phyloP scores from a whole-genome alignment of 805 yeast genomes.

The Maudiozyma serrabonitensis region DNA sequence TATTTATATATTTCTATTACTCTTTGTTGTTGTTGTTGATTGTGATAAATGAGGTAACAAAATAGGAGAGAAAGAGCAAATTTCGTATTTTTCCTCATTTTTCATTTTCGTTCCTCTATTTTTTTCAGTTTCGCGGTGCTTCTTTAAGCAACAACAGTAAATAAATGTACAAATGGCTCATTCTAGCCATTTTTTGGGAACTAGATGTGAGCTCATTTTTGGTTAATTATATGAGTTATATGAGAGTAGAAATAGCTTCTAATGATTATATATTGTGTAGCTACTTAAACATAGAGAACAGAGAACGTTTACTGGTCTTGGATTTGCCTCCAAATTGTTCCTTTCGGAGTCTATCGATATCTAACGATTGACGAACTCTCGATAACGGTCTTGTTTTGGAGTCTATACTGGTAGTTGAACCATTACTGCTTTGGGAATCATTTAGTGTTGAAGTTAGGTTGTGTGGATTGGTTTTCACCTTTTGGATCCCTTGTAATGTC shows the following conservation, averaged over 20 bases:
- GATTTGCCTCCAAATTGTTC: constrained; percentile 1
- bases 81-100: neutral
- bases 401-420: constrained; percentile 8
- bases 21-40: too few relatives aligned
- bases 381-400: constrained; percentile 14
- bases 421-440: neutral
- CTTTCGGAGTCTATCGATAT: constrained; percentile 19
- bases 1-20: too few relatives aligned
- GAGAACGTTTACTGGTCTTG: constrained; percentile 14
- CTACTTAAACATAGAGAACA: constrained; percentile 22
- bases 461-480: neutral
- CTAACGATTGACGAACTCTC: constrained; percentile 23
- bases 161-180: too few relatives aligned
- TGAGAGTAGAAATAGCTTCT: too few relatives aligned
- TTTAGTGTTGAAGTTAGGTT: neutral
- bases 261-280: neutral
- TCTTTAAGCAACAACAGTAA: too few relatives aligned
- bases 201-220: too few relatives aligned
- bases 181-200: too few relatives aligned
- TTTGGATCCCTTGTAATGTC: neutral
- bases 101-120: too few relatives aligned
- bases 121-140: too few relatives aligned
- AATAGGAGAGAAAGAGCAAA: too few relatives aligned
- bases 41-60: too few relatives aligned
- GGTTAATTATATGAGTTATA: too few relatives aligned